Conservation (phyloP, 179 eudicot genomes). For the Beta corolliflora region DNA sequence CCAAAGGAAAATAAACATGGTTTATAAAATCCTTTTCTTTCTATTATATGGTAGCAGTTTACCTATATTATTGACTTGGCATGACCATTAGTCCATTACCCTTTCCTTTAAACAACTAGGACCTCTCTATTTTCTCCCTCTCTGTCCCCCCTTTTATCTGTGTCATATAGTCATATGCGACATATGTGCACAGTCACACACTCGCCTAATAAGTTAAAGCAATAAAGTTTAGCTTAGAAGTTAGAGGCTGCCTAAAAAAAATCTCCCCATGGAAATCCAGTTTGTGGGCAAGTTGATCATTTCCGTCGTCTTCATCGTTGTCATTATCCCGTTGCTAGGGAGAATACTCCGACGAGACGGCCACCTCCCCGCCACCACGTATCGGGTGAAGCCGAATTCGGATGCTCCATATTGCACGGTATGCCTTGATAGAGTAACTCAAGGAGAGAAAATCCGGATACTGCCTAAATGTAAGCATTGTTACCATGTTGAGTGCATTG, state of each 20-base stretch:
- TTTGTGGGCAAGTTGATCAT: neutral
- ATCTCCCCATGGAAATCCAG: constrained; percentile 2
- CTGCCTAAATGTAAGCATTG: constrained; percentile 42
- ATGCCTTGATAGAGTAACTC: constrained; percentile 33
- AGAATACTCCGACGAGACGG: neutral
- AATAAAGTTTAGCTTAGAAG: neutral
- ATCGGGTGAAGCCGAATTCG: neutral
- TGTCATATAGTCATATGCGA: neutral
- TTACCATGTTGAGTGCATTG: constrained; percentile 43
- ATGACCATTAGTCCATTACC: neutral
- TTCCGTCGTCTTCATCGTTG: neutral
- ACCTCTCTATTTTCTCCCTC: no score
- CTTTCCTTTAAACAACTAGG: neutral
- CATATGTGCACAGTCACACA: neutral
- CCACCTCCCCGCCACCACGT: constrained; percentile 25
- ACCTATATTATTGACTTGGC: constrained; percentile 24
- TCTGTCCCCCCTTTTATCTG: neutral
- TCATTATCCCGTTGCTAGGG: neutral
- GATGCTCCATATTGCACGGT: constrained; percentile 33
- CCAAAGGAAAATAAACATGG: no score
- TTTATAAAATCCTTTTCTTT: no score
- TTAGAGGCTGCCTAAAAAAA: neutral
- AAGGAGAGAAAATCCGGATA: constrained; percentile 17
- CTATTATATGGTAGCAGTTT: neutral
- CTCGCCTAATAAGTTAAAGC: neutral